These are phyloP conservation scores for Monilinia aucupariae DNA, from an alignment of 2,329 filamentous ascomycete species.

Conservation along the genomic window DNA sequence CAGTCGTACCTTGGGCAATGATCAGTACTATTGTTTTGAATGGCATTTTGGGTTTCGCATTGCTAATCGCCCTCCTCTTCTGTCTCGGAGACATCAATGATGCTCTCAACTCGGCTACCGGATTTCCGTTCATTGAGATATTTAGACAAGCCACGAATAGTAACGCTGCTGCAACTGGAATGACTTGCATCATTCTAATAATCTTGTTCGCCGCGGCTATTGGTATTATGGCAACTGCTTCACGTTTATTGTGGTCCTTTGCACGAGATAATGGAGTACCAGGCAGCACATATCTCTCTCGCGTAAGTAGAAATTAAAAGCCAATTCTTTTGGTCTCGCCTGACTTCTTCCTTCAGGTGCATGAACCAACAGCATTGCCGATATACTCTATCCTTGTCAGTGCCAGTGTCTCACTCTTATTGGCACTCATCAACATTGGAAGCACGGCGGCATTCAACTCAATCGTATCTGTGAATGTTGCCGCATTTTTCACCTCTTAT, in stretches of 20 bases:
- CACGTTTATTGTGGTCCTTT: constrained; percentile 40
- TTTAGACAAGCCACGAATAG: constrained; percentile 46
- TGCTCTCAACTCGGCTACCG: constrained; percentile 38
- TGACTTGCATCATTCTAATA: constrained; percentile 42
- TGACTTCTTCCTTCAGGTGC: constrained; percentile 22
- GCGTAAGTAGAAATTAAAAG: constrained; percentile 24
- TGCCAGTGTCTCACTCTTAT: constrained; percentile 33
- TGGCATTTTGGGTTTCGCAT: constrained; percentile 41
- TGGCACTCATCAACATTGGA: constrained; percentile 42
- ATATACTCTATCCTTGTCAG: constrained; percentile 27
- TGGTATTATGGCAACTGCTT: constrained; percentile 35
- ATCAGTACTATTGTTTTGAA: constrained; percentile 44
- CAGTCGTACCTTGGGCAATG: constrained; percentile 33
- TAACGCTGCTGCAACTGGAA: constrained; percentile 41
- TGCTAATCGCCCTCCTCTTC: constrained; percentile 36
- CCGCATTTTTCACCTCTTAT: constrained; percentile 42
- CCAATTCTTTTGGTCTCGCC: neutral
- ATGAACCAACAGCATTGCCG: constrained; percentile 24
- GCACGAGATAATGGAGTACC: constrained; percentile 43
- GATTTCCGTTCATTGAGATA: constrained; percentile 45
- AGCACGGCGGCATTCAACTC: constrained; percentile 41
- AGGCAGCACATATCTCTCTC: constrained; percentile 37
- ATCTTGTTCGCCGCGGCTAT: constrained; percentile 38
- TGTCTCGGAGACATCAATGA: constrained; percentile 35
- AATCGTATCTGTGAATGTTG: constrained; percentile 41